Conservation (phyloP, 1,284 basidiomycete genomes). For the Pseudomicrostroma phylloplanum region DNA sequence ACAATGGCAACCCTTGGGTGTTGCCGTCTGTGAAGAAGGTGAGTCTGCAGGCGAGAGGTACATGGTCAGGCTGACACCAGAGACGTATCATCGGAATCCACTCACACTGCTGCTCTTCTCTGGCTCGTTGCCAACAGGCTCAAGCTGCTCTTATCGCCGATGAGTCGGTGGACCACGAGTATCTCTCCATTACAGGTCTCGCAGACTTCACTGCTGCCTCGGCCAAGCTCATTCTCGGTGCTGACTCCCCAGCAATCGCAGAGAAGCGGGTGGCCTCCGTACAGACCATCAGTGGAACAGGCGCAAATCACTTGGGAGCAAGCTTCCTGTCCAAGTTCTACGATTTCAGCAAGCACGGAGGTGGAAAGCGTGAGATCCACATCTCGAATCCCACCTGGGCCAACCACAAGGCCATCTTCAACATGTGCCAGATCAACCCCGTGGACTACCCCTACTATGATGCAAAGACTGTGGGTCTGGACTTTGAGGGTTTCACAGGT, state of each 20-base stretch:
- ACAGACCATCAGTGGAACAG: slow-evolving; percentile 85
- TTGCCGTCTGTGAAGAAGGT: slow-evolving; percentile 52
- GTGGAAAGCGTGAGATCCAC: slow-evolving; percentile 58
- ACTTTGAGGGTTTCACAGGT: slow-evolving; percentile 68
- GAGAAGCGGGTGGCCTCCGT: slow-evolving; percentile 55
- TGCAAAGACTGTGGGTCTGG: slow-evolving; percentile 77
- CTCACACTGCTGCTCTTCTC: not conserved
- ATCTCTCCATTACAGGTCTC: slow-evolving; percentile 82
- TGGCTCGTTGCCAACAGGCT: slow-evolving; percentile 57
- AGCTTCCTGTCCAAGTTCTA: slow-evolving; percentile 83
- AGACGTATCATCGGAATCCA: not conserved
- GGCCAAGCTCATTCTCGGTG: slow-evolving; percentile 72
- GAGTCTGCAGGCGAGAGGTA: not conserved
- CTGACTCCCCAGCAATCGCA: slow-evolving; percentile 65
- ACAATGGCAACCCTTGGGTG: slow-evolving; percentile 53
- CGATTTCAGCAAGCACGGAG: slow-evolving; percentile 52
- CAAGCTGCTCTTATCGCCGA: slow-evolving; percentile 66
- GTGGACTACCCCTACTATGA: slow-evolving; percentile 85
- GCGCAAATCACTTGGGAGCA: slow-evolving; percentile 86
- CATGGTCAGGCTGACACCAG: too few relatives aligned
- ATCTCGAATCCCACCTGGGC: slow-evolving; percentile 91
- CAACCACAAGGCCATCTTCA: slow-evolving; percentile 85
- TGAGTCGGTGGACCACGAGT: slow-evolving; percentile 79
- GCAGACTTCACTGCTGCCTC: slow-evolving; percentile 73
- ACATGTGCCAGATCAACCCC: slow-evolving; percentile 71